These are phyloP conservation scores for Zygoascus flipseniorum DNA, from an alignment of 805 yeast species.

Conservation along the genomic window DNA sequence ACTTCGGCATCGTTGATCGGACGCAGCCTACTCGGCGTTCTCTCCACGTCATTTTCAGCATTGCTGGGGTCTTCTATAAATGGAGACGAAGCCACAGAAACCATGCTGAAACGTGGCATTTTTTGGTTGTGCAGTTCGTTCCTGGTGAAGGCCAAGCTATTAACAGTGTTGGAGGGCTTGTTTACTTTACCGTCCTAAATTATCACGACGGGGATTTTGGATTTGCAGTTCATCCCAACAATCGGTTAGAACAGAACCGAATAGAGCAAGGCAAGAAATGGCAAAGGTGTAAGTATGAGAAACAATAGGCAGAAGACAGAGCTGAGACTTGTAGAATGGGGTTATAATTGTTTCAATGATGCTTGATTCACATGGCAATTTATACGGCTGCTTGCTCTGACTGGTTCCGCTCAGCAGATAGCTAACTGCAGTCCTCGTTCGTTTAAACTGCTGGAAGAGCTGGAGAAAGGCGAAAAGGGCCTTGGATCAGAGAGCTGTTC, in stretches of 20 bases:
- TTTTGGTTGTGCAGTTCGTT: neutral
- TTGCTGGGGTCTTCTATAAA: slow-evolving; percentile 10
- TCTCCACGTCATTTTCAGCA: neutral
- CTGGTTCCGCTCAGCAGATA: neutral
- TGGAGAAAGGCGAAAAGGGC: slow-evolving; percentile 98
- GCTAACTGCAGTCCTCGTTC: slow-evolving; percentile 57
- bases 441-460: slow-evolving; percentile 88
- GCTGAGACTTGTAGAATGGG: too few species aligned
- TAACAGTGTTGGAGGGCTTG: neutral
- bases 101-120: neutral
- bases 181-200: too few species aligned
- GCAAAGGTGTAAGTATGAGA: neutral
- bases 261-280: neutral
- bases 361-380: too few species aligned
- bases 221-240: too few species aligned
- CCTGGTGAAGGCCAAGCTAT: neutral
- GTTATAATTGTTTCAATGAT: too few species aligned
- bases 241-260: too few species aligned
- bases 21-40: neutral
- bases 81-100: slow-evolving; percentile 8
- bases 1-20: neutral
- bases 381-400: too few species aligned
- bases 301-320: too few species aligned
- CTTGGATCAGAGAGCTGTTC: slow-evolving; percentile 95
- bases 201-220: too few species aligned